Evolutionary conservation across 805 yeast species (phyloP).

Genomic region (Saccharomycopsis sp.): DNA sequence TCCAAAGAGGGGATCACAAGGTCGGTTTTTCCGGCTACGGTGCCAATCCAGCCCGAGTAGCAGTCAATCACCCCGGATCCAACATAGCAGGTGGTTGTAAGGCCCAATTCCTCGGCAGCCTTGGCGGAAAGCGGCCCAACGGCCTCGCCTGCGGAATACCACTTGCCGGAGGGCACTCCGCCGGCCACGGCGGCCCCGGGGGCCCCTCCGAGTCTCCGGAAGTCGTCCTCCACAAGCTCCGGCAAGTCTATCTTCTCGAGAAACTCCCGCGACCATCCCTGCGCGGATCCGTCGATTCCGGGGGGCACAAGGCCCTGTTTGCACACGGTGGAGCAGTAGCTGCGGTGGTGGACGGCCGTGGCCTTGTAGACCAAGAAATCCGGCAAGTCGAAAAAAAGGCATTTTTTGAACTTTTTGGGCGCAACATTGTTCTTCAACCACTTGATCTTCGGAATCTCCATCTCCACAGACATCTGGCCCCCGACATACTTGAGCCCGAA

Average conservation of each 20-base stretch:
- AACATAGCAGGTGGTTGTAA: conserved; percentile 71
- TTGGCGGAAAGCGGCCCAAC: conserved; percentile 63
- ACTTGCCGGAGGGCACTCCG: conserved; percentile 45
- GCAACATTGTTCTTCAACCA: conserved; percentile 91
- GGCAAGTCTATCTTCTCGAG: conserved; percentile 59
- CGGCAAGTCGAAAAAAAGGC: conserved; percentile 86
- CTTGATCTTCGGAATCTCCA: conserved; percentile 95
- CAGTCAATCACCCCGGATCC: conserved; percentile 98
- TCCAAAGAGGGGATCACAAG: conserved; percentile 43
- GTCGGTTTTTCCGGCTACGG: conserved; percentile 86
- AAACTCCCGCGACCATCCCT: conserved; percentile 89
- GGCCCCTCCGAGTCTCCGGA: conserved; percentile 76
- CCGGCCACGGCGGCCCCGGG: conserved; percentile 37
- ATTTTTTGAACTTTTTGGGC: conserved; percentile 42
- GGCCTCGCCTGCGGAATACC: conserved; percentile 81
- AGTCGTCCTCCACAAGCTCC: conserved; percentile 73
- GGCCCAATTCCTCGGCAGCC: conserved; percentile 79
- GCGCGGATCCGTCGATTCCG: conserved; percentile 78
- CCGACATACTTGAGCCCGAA: conserved; percentile 86
- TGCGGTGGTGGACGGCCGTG: conserved; percentile 79
- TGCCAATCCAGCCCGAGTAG: conserved; percentile 98
- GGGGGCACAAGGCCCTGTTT: conserved; percentile 92
- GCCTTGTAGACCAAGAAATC: conserved; percentile 91
- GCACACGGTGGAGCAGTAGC: conserved; percentile 87
- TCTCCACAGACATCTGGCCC: conserved; percentile 95